phyloP scores from a whole-genome alignment of 2,329 filamentous ascomycete genomes.

The Aspergillus puulaauensis region DNA sequence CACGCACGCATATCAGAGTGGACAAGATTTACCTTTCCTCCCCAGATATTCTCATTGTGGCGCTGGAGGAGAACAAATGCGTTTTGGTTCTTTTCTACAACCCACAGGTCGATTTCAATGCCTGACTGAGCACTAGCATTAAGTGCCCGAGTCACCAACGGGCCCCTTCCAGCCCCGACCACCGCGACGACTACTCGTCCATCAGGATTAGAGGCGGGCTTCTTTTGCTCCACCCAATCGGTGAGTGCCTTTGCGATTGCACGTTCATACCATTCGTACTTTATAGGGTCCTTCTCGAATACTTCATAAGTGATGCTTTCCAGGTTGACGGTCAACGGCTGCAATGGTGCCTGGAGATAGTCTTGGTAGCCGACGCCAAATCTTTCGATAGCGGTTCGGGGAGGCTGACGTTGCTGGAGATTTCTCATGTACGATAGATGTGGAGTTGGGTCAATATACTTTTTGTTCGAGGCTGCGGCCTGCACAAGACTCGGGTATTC shows the following conservation, averaged over 20 bases:
- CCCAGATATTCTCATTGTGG: conserved; percentile 83
- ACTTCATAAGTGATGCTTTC: conserved; percentile 98
- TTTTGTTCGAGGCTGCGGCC: conserved; percentile 53
- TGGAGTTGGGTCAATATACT: conserved; percentile 57
- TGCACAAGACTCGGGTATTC: conserved; percentile 71
- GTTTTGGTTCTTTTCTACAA: conserved; percentile 97
- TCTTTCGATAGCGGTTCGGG: conserved; percentile 61
- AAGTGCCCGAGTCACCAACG: conserved; percentile 83
- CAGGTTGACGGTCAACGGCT: conserved; percentile 92
- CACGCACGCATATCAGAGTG: conserved; percentile 98
- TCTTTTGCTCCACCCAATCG: conserved; percentile 73
- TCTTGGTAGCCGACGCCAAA: conserved; percentile 80
- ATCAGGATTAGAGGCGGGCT: conserved; percentile 70
- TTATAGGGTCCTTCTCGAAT: conserved; percentile 96
- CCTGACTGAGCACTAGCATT: conserved; percentile 74
- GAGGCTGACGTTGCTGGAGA: conserved; percentile 77
- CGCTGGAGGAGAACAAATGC: conserved; percentile 89
- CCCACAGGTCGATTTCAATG: conserved; percentile 82
- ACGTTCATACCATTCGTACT: conserved; percentile 92
- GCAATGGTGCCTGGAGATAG: conserved; percentile 90
- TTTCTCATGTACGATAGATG: conserved; percentile 81
- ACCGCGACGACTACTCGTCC: conserved; percentile 83
- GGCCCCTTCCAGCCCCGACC: conserved; percentile 88
- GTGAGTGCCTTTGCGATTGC: conserved; percentile 77
- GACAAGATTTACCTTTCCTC: conserved; percentile 75